A percentile compares a stretch with the other conserved stretches of the same genome.
phyloP scores from a whole-genome alignment of 2,329 filamentous ascomycete species.

The Penicillium sp. region DNA sequence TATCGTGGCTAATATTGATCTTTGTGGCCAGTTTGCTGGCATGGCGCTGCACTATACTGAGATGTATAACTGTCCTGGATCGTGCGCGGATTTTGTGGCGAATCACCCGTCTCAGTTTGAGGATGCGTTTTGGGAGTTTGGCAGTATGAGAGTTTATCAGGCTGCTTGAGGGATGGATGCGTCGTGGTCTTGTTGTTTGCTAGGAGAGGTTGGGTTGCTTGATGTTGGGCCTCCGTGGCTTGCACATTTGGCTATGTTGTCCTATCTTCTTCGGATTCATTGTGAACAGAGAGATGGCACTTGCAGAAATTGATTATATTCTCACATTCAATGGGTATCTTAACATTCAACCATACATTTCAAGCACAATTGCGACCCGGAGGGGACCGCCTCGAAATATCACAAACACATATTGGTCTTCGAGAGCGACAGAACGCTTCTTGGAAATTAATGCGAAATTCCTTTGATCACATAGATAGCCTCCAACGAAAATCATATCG shows the following conservation, averaged over 20 bases:
- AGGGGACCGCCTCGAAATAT: neutral
- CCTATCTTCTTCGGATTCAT: neutral
- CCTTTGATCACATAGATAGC: neutral
- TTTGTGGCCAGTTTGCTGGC: conserved; percentile 61
- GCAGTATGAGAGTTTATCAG: conserved; percentile 60
- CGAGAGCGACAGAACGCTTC: too few species aligned
- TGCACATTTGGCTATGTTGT: neutral
- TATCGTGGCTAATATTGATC: conserved; percentile 66
- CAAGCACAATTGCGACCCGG: neutral
- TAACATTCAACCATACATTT: neutral
- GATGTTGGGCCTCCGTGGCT: neutral
- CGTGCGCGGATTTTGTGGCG: conserved; percentile 60
- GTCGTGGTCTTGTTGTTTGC: neutral
- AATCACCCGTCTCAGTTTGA: conserved; percentile 58
- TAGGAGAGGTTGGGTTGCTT: neutral
- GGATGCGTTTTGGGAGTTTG: conserved; percentile 68
- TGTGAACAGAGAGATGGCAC: neutral
- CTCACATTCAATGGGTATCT: conserved; percentile 6
- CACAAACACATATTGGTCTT: too few species aligned
- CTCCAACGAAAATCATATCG: neutral
- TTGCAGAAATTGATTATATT: neutral
- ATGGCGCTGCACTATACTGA: conserved; percentile 33
- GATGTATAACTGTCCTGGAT: conserved; percentile 50
- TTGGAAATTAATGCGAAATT: too few species aligned
- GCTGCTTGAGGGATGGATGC: conserved; percentile 20